These are phyloP conservation scores for Blastobotrys terrestris DNA, from an alignment of 805 yeast species.

Conservation along the genomic window DNA sequence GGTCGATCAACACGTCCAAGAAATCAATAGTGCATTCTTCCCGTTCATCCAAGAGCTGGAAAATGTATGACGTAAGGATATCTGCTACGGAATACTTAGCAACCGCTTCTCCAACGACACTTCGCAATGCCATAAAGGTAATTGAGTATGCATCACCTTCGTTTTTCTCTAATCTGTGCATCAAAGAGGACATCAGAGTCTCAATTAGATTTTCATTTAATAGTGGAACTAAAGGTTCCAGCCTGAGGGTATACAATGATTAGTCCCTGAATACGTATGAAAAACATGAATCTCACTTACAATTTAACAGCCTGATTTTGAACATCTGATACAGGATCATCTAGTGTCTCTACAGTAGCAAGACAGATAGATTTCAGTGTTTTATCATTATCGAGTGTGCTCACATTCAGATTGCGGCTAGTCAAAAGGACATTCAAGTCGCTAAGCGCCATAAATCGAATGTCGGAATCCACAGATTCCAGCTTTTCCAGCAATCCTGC, in stretches of 20 bases:
- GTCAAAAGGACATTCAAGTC: conserved; percentile 48
- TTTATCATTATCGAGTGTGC: conserved; percentile 26
- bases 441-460: conserved; percentile 78
- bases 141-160: conserved; percentile 33
- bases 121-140: conserved; percentile 30
- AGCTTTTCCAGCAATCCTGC: conserved; percentile 13
- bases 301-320: conserved; percentile 64
- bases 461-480: conserved; percentile 54
- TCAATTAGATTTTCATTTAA: conserved; percentile 8
- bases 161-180: conserved; percentile 3
- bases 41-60: conserved; percentile 19
- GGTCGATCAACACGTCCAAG: conserved; percentile 54
- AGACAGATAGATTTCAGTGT: conserved; percentile 31
- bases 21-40: conserved; percentile 40
- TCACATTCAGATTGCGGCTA: conserved; percentile 20
- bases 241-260: conserved; percentile 10
- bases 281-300: conserved; percentile 11
- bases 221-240: conserved; percentile 14
- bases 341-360: conserved; percentile 39
- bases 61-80: conserved; percentile 23
- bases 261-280: not conserved
- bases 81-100: conserved; percentile 21
- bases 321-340: conserved; percentile 64
- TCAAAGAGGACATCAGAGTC: conserved; percentile 5
- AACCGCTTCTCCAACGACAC: conserved; percentile 24